These are phyloP conservation scores for Pseudocercospora crystallina DNA, from an alignment of 2,329 filamentous ascomycete species.

Conservation along the genomic window DNA sequence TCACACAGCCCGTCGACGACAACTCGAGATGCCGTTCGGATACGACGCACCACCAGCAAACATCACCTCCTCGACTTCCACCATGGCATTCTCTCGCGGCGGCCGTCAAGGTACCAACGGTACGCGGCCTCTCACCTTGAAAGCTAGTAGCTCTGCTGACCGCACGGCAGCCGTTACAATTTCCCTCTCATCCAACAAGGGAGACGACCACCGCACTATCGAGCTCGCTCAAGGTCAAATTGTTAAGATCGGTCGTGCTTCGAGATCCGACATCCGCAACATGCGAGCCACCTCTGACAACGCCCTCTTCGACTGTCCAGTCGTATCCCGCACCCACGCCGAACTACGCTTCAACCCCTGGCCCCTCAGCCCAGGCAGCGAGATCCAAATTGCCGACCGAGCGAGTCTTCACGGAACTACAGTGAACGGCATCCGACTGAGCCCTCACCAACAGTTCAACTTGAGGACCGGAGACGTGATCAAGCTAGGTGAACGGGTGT, in stretches of 20 bases:
- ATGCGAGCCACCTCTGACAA: conserved; percentile 28
- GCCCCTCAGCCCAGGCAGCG: conserved; percentile 8
- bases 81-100: too few species aligned
- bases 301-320: conserved; percentile 38
- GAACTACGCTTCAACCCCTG: conserved; percentile 23
- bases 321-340: conserved; percentile 38
- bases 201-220: conserved; percentile 23
- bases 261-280: conserved; percentile 39
- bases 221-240: conserved; percentile 18
- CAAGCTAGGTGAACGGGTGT: conserved; percentile 33
- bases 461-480: conserved; percentile 32
- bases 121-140: too few species aligned
- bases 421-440: conserved; percentile 33
- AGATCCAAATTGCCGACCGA: conserved; percentile 33
- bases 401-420: conserved; percentile 37
- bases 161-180: conserved; percentile 19
- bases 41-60: too few species aligned
- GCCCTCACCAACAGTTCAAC: conserved; percentile 12
- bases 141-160: conserved; percentile 1
- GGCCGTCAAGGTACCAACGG: too few species aligned
- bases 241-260: conserved; percentile 45
- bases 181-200: conserved; percentile 19
- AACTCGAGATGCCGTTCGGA: too few species aligned
- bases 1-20: too few species aligned
- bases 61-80: too few species aligned